A percentile compares a stretch with the other conserved stretches of the same genome.
Evolutionary conservation across 441 rosid species (phyloP).

Genomic region (Populus hybrid): DNA sequence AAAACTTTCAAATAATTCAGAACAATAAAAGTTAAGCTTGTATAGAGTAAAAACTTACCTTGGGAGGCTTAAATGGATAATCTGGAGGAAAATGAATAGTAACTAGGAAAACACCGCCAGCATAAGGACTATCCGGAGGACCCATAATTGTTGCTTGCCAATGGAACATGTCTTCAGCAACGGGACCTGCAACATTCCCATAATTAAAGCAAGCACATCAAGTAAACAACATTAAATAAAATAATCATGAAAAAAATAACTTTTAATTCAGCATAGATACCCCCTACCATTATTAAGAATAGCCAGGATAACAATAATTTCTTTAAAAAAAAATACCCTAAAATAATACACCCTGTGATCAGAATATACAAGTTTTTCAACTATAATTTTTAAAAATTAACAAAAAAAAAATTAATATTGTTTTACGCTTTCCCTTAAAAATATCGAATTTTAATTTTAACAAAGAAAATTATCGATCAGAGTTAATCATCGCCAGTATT

Average conservation of each 20-base stretch:
- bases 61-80: constrained; percentile 85
- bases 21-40: background rate
- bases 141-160: constrained; percentile 44
- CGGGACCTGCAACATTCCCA: too few species aligned
- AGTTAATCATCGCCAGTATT: background rate
- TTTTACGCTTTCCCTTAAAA: too few species aligned
- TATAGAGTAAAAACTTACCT: constrained; percentile 32
- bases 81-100: constrained; percentile 40
- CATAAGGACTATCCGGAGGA: constrained; percentile 77
- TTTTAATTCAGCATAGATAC: background rate
- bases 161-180: too few species aligned
- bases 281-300: background rate
- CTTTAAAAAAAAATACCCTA: too few species aligned
- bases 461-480: background rate
- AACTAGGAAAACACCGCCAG: constrained; percentile 82
- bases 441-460: too few species aligned
- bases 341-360: background rate
- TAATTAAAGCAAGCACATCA: too few species aligned
- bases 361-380: background rate
- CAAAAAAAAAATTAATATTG: background rate
- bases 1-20: background rate
- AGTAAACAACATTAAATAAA: too few species aligned
- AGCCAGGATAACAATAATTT: background rate
- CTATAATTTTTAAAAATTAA: background rate
- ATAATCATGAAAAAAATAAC: background rate